Percentiles rank a stretch among this genome's conserved stretches.
phyloP scores from a whole-genome alignment of 345 rosid species.

The Lepidium africanum region DNA sequence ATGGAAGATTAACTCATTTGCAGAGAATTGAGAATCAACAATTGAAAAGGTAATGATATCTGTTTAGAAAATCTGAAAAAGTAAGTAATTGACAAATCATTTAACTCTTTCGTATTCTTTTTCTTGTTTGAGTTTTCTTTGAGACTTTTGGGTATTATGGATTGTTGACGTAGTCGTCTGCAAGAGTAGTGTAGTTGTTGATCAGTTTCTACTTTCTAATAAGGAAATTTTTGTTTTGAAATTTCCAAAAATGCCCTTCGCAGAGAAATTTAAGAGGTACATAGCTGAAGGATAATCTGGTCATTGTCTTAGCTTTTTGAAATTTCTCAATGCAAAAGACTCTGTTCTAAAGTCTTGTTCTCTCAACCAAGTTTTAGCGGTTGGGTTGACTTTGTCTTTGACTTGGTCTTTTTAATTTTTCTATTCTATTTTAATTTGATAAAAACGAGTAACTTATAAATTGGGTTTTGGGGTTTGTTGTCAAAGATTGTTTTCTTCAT shows the following conservation, averaged over 20 bases:
- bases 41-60: not conserved
- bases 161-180: constrained; percentile 5
- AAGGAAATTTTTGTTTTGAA: not conserved
- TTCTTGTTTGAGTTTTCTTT: not conserved
- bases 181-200: constrained; percentile 19
- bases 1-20: constrained; percentile 21
- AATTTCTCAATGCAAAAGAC: not conserved
- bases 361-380: constrained; percentile 10
- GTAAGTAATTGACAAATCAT: not conserved
- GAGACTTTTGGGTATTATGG: not conserved
- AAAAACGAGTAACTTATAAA: not conserved
- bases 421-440: not conserved
- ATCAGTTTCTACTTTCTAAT: constrained; percentile 14
- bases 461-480: not conserved
- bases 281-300: not conserved
- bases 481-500: not conserved
- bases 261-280: not conserved
- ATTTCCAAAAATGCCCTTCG: not conserved
- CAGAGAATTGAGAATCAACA: not conserved
- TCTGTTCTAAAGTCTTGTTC: not conserved
- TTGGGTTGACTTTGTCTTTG: constrained; percentile 20
- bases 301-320: not conserved
- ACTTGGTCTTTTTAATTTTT: constrained; percentile 6
- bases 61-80: not conserved
- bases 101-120: not conserved